Percentiles rank a stretch among this genome's conserved stretches.
Conservation (phyloP, 2,329 filamentous ascomycete species). For the Clarireedia hainanense region DNA sequence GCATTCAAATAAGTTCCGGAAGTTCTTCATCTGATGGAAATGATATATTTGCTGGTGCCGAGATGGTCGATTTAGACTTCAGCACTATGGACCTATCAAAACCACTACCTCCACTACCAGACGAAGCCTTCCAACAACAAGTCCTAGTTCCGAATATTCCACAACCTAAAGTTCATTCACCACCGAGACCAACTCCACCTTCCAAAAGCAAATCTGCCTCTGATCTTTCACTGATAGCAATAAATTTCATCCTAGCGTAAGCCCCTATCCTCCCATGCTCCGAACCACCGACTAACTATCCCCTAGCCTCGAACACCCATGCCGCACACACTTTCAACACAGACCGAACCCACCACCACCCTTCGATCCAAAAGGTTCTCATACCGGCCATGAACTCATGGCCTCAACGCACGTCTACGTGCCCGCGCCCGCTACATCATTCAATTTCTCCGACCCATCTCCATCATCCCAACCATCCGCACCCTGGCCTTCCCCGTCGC, state of each 20-base stretch:
- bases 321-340: constrained; percentile 4
- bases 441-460: background rate
- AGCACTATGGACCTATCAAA: background rate
- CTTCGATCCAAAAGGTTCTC: constrained; percentile 9
- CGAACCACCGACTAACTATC: background rate
- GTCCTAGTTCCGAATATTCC: background rate
- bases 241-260: constrained; percentile 27
- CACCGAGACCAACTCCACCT: too few species aligned
- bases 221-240: constrained; percentile 18
- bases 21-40: background rate
- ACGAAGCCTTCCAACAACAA: background rate
- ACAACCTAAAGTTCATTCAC: too few species aligned
- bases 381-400: constrained; percentile 24
- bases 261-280: background rate
- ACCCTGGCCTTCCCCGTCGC: constrained; percentile 8
- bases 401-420: constrained; percentile 21
- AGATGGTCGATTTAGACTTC: background rate
- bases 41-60: background rate
- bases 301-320: constrained; percentile 5
- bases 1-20: background rate
- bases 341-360: background rate
- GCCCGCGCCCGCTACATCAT: constrained; percentile 13
- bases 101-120: background rate
- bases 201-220: background rate
- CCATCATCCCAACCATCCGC: background rate